phyloP scores from a whole-genome alignment of 805 yeast species.

The Wickerhamiella spandovensis region DNA sequence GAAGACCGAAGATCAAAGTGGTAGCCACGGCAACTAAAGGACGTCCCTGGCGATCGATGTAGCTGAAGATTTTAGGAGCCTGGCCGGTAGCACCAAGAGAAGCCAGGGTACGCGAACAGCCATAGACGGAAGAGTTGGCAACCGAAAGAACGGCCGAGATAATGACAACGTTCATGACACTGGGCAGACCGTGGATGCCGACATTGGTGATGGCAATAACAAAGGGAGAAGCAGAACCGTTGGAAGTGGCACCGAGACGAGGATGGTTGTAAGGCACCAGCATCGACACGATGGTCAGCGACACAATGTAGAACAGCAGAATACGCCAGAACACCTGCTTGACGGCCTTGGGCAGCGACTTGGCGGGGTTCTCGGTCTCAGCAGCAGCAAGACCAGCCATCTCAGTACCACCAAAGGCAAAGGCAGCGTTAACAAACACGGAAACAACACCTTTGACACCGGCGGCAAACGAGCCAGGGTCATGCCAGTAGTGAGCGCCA shows the following conservation, averaged over 20 bases:
- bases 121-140: conserved; percentile 60
- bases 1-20: conserved; percentile 36
- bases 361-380: conserved; percentile 56
- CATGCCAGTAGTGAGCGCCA: conserved; percentile 43
- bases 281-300: conserved; percentile 46
- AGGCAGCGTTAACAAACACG: conserved; percentile 64
- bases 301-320: conserved; percentile 50
- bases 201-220: conserved; percentile 60
- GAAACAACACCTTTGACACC: conserved; percentile 61
- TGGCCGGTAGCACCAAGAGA: conserved; percentile 53
- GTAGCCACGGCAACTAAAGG: conserved; percentile 56
- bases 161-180: conserved; percentile 58
- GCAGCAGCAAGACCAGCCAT: conserved; percentile 66
- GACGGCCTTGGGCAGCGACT: conserved; percentile 55
- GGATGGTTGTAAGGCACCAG: conserved; percentile 54
- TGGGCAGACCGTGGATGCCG: conserved; percentile 54
- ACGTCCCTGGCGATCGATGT: conserved; percentile 66
- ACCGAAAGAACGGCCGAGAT: conserved; percentile 57
- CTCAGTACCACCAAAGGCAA: conserved; percentile 65
- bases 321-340: conserved; percentile 81
- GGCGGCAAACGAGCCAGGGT: conserved; percentile 54
- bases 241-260: conserved; percentile 39
- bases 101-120: conserved; percentile 57
- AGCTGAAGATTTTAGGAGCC: conserved; percentile 48
- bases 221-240: conserved; percentile 58